Base-by-base conservation (phyloP, 2,329 filamentous ascomycete species). In the Calonectria pauciramosa region DNA sequence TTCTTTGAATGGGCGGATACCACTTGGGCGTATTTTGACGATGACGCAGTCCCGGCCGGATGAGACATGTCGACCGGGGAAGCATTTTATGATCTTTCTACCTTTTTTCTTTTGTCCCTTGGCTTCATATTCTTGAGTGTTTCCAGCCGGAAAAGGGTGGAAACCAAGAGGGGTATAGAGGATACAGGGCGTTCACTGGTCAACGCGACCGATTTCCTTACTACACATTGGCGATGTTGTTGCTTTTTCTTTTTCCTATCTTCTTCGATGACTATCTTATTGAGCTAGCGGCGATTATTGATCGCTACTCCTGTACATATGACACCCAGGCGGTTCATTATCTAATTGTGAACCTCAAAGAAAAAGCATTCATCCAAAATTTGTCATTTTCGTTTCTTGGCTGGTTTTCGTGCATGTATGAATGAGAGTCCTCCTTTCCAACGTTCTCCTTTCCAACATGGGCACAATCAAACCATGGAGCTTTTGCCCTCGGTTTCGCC, bases 271-370 rank as follows among this genome's bases (percentile, higher is more conserved):
- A 70, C 41, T 75, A 72, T 77, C 75, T 73, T 80, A 54, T 80
- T 77, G 75, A 80, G 78, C 75, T 79, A 72, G 44, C 72, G 70
- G 71, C 73, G 51, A 74, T 68, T 74, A 74, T 71, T 70, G 54
- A 72, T 64, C 71, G 65, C 76, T 75, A 70, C 76, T 76, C 70
- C 51, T 78, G 75, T 80, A 77, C 74, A 80, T 79, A 79, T 60
- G 72, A 76, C 71, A 75, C 73, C 72, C 77, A 78, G 74, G 52
- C 52, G 75, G 74, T 71, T 71, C 65, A 68, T 38, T 68, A 71
- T 38, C 60, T 65, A 64, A 71, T 66, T 71, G 20, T 47, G 70
- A 65, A 52, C 51, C 66, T 63, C 28, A 54, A 54, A 54, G 30
- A 64, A 64, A 64, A 64, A 47, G 36, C 34, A 47, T 64, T 67